A percentile compares a stretch with the other conserved stretches of the same genome.
These are phyloP conservation scores for Moesziomyces sp. DNA, from an alignment of 1,284 basidiomycete species.

Conservation along the genomic window DNA sequence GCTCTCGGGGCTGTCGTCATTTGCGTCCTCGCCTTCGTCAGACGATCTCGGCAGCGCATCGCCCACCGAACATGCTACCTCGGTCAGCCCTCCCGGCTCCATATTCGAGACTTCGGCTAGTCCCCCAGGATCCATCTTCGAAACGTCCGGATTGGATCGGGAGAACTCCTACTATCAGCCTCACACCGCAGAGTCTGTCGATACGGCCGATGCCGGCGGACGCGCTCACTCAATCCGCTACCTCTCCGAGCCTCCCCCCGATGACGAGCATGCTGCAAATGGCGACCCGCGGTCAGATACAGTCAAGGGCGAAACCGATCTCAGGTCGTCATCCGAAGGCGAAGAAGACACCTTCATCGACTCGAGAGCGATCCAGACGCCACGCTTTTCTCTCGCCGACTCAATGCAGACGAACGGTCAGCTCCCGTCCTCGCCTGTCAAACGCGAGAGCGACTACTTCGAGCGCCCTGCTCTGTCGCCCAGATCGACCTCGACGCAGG, in stretches of 20 bases:
- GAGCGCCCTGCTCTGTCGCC: conserved; percentile 14
- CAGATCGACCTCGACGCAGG: conserved; percentile 1
- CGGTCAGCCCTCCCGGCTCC: conserved; percentile 26
- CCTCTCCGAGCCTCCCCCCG: conserved; percentile 13
- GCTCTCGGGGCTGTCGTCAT: conserved; percentile 39
- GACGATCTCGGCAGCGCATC: conserved; percentile 25
- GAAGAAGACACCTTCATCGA: not conserved
- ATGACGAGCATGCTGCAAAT: not conserved
- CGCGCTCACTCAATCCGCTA: conserved; percentile 18
- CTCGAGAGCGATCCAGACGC: conserved; percentile 4
- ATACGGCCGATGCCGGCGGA: conserved; percentile 21
- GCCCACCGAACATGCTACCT: conserved; percentile 17
- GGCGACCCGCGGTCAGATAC: not conserved
- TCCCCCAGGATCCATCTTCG: conserved; percentile 22
- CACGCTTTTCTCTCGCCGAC: conserved; percentile 1
- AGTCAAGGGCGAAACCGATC: conserved; percentile 8
- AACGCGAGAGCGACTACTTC: conserved; percentile 1
- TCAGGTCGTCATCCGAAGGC: not conserved
- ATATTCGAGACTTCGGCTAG: conserved; percentile 12
- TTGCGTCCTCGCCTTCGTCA: conserved; percentile 34
- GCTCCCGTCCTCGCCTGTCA: not conserved
- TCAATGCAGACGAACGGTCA: conserved; percentile 1
- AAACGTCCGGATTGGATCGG: not conserved
- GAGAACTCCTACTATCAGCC: conserved; percentile 32
- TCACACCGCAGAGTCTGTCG: conserved; percentile 25